Percentiles rank a stretch among this genome's conserved stretches.
Evolutionary conservation across 1,139 yeast species (phyloP).

Genomic region (Candida labiduridarum): DNA sequence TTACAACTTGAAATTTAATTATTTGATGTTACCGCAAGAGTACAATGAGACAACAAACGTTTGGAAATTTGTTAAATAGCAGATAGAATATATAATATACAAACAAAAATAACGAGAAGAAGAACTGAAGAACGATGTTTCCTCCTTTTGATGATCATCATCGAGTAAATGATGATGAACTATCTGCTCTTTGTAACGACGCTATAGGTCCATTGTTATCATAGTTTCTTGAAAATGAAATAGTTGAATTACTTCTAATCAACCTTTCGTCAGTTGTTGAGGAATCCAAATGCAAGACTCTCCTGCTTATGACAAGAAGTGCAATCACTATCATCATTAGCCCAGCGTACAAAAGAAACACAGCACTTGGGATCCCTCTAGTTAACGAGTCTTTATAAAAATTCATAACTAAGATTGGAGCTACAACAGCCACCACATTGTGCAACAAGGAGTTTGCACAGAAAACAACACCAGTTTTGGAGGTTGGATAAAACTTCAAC

Average conservation of each 20-base stretch:
- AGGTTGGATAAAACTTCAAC: constrained; percentile 42
- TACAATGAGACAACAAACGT: constrained; percentile 32
- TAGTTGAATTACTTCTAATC: constrained; percentile 9
- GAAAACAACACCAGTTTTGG: constrained; percentile 42
- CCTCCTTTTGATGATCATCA: neutral
- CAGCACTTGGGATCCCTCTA: constrained; percentile 11
- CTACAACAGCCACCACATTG: constrained; percentile 27
- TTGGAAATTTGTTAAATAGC: constrained; percentile 28
- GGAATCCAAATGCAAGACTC: constrained; percentile 7
- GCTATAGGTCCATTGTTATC: neutral
- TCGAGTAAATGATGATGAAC: constrained; percentile 1
- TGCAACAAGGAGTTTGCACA: constrained; percentile 39
- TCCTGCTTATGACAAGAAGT: constrained; percentile 6
- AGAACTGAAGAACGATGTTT: neutral
- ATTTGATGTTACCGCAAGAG: constrained; percentile 46
- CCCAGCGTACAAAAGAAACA: constrained; percentile 15
- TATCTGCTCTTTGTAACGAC: neutral
- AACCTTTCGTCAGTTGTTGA: constrained; percentile 6
- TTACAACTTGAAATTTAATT: constrained; percentile 35
- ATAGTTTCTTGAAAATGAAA: constrained; percentile 6
- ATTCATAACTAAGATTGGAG: constrained; percentile 30
- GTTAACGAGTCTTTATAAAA: constrained; percentile 28
- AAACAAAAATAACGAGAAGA: neutral
- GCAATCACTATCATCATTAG: constrained; percentile 5
- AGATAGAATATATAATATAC: neutral